phyloP scores from a whole-genome alignment of 257 asterid species.

The Forsythia viridissima region DNA sequence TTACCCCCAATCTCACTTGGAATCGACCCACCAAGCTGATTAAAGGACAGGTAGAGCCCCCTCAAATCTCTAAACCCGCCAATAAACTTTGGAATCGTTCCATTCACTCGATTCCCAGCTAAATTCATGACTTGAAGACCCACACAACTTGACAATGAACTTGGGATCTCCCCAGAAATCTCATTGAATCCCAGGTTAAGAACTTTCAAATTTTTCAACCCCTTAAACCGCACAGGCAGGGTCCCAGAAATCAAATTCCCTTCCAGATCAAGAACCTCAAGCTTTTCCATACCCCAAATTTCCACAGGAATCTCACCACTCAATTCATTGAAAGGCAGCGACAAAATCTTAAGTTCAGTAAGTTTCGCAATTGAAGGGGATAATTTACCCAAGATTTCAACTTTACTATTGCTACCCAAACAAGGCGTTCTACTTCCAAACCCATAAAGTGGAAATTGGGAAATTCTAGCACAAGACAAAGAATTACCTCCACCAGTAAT shows the following conservation, averaged over 20 bases:
- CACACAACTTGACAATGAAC: slow-evolving; percentile 47
- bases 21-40: slow-evolving; percentile 67
- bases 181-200: slow-evolving; percentile 77
- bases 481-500: slow-evolving; percentile 84
- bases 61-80: slow-evolving; percentile 57
- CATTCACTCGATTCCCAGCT: slow-evolving; percentile 80
- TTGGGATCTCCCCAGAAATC: slow-evolving; percentile 61
- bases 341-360: slow-evolving; percentile 61
- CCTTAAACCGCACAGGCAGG: slow-evolving; percentile 54
- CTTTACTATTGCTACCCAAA: slow-evolving; percentile 32
- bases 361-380: slow-evolving; percentile 58
- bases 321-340: slow-evolving; percentile 77
- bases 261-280: slow-evolving; percentile 92
- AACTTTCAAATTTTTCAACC: slow-evolving; percentile 66
- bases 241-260: slow-evolving; percentile 70
- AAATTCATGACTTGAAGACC: slow-evolving; percentile 65
- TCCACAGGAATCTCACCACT: slow-evolving; percentile 70
- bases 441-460: slow-evolving; percentile 78
- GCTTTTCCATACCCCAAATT: slow-evolving; percentile 81
- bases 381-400: slow-evolving; percentile 54
- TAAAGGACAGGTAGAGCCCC: slow-evolving; percentile 85
- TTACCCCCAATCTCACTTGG: slow-evolving; percentile 64
- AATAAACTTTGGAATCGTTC: slow-evolving; percentile 57
- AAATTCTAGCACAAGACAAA: slow-evolving; percentile 62
- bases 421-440: slow-evolving; percentile 78